Percentiles rank a stretch among this genome's conserved stretches.
Conservation (phyloP, 371 early-diverging fungal species). For the Entomophthora muscae region DNA sequence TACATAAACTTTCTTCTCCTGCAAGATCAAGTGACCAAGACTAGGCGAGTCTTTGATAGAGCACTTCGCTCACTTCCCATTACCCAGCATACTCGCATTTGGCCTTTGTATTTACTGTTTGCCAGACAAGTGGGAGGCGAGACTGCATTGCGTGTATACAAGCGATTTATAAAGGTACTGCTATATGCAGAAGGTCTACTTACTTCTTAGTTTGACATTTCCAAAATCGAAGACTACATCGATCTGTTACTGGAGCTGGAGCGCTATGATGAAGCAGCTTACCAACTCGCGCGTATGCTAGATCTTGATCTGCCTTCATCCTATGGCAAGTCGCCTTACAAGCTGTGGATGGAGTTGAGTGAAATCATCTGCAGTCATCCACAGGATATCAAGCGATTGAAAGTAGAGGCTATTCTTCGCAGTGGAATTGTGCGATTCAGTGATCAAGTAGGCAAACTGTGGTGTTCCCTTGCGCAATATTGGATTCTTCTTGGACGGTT, state of each 20-base stretch:
- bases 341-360: slow-evolving; percentile 76
- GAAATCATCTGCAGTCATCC: slow-evolving; percentile 65
- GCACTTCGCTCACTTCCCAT: slow-evolving; percentile 80
- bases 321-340: slow-evolving; percentile 56
- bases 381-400: slow-evolving; percentile 32
- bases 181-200: not conserved
- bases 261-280: slow-evolving; percentile 70
- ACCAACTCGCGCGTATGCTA: slow-evolving; percentile 49
- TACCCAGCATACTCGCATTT: slow-evolving; percentile 80
- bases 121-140: slow-evolving; percentile 63
- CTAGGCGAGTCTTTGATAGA: slow-evolving; percentile 74
- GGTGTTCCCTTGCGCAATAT: slow-evolving; percentile 72
- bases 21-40: slow-evolving; percentile 50
- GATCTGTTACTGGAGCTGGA: slow-evolving; percentile 43
- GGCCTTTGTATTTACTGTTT: slow-evolving; percentile 72
- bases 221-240: slow-evolving; percentile 51
- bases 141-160: slow-evolving; percentile 58
- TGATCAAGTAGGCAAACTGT: slow-evolving; percentile 73
- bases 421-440: slow-evolving; percentile 71
- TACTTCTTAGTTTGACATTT: slow-evolving; percentile 37
- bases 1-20: slow-evolving; percentile 51
- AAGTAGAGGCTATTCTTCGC: slow-evolving; percentile 70
- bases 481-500: slow-evolving; percentile 57
- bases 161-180: slow-evolving; percentile 61
- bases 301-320: slow-evolving; percentile 43